These are phyloP conservation scores for Backusella liffmaniae DNA, from an alignment of 192 early-diverging fungal species.

Conservation along the genomic window DNA sequence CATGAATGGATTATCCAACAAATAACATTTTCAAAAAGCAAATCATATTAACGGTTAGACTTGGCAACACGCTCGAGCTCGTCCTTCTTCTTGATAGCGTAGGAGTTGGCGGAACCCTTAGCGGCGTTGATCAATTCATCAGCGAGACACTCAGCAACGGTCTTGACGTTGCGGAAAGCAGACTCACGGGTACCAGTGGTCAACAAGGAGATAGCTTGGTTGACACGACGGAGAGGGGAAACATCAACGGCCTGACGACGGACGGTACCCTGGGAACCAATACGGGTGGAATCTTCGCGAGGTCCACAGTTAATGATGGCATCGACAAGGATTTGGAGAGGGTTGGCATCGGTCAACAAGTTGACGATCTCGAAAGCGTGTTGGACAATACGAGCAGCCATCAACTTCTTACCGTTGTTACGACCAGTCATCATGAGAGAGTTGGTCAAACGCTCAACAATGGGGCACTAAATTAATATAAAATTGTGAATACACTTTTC, in stretches of 20 bases:
- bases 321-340: conserved; percentile 97
- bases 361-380: conserved; percentile 99
- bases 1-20: background rate
- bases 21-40: conserved; percentile 1
- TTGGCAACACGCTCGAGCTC: conserved; percentile 93
- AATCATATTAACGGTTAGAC: conserved; percentile 31
- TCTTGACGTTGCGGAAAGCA: conserved; percentile 99
- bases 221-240: conserved; percentile 96
- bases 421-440: conserved; percentile 99
- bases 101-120: conserved; percentile 97
- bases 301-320: conserved; percentile 99
- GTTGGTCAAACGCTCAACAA: conserved; percentile 98
- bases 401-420: conserved; percentile 99
- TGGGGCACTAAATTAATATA: conserved; percentile 71
- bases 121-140: conserved; percentile 99
- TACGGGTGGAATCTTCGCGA: conserved; percentile 99
- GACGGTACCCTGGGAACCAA: conserved; percentile 97
- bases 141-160: conserved; percentile 99
- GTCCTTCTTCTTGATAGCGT: conserved; percentile 99
- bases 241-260: conserved; percentile 99
- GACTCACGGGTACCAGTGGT: conserved; percentile 98
- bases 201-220: conserved; percentile 93
- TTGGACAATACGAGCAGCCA: conserved; percentile 98
- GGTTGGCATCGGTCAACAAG: conserved; percentile 98
- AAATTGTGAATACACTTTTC: background rate